Evolutionary conservation across 495 filamentous ascomycete species (phyloP).

Genomic region (Penicillium silybi): DNA sequence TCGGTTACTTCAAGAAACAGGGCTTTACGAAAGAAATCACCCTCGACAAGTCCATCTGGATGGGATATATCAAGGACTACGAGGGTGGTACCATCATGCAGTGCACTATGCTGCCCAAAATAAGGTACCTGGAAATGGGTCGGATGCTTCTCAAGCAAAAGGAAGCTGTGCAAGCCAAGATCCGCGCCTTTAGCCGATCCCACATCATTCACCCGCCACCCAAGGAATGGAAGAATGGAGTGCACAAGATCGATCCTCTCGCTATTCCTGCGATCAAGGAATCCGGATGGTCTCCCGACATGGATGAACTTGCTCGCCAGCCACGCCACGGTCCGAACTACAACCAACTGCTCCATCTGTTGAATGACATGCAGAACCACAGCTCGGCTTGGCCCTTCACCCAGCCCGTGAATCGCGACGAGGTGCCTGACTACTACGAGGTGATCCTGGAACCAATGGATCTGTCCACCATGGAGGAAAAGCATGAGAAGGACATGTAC

Average conservation of each 20-base stretch:
- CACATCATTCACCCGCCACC: slow-evolving; percentile 85
- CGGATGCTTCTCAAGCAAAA: slow-evolving; percentile 98
- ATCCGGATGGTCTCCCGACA: slow-evolving; percentile 92
- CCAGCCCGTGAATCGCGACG: slow-evolving; percentile 88
- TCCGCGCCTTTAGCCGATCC: slow-evolving; percentile 82
- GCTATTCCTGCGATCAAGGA: slow-evolving; percentile 77
- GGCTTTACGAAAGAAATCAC: slow-evolving; percentile 99
- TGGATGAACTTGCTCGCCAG: slow-evolving; percentile 94
- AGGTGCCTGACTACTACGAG: slow-evolving; percentile 96
- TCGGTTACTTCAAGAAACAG: slow-evolving; percentile 99
- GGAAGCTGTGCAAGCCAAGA: slow-evolving; percentile 89
- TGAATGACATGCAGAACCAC: slow-evolving; percentile 95
- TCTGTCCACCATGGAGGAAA: slow-evolving; percentile 89
- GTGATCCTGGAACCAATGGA: slow-evolving; percentile 99
- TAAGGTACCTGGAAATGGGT: slow-evolving; percentile 90
- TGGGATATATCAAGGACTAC: slow-evolving; percentile 99
- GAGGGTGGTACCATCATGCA: slow-evolving; percentile 99
- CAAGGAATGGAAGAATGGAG: slow-evolving; percentile 73
- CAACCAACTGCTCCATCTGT: slow-evolving; percentile 83
- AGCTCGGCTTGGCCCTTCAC: slow-evolving; percentile 90
- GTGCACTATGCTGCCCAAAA: slow-evolving; percentile 92
- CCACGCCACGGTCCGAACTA: slow-evolving; percentile 98
- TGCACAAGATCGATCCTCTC: slow-evolving; percentile 71
- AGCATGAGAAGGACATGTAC: slow-evolving; percentile 92
- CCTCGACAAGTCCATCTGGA: slow-evolving; percentile 85